Evolutionary conservation across 257 asterid genomes (phyloP), one percentile per base, ranked within the genome.

Genomic region (Cordia subcordata): DNA sequence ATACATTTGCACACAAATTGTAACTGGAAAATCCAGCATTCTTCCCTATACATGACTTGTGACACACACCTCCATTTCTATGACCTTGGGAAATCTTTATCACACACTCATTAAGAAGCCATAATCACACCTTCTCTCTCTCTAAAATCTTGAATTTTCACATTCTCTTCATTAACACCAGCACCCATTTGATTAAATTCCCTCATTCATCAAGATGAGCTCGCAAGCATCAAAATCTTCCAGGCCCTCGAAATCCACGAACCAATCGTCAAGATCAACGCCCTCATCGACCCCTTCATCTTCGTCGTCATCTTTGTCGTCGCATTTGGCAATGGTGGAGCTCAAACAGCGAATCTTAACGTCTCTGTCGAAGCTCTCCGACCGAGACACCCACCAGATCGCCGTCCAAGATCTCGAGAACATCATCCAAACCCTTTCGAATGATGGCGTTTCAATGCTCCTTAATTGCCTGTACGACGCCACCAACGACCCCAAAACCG

Each of bases 371-470:
- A 93, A 89, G 72, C 91, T 93, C 49, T 87, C 99, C 45, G 97
- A 93, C 72, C 84, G 97, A 45, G 99, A 93, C 71, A 93, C 99
- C 40, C 99, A 93, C 79, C 95, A 90, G 84, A 93, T 93, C 87
- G 99, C 97, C 20, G 79, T 93, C 32, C 95, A 93, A 49, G 99
- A 93, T 78, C 87, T 93, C 35, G 91, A 87, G 63, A 85, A 81
- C 68, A 82, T 93, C 65, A 85, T 89, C 63, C 83, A 79, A 11
- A 69, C 92, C 55, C 85, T 86, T 33, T 71, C 97, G 0, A 87
- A 77, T 66, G 99, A 93, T 68, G 94, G 99, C 63, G 81, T 93
- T 62, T 71, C 96, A 8, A 89, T 89, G 92, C 83, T 93, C 12
- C 88, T 93, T 64, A 93, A 89, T 77, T 89, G 99, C 76, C 94